A percentile compares a stretch with the other conserved stretches of the same genome.
Conservation (phyloP, 495 filamentous ascomycete species). For the Penicillium goetzii region DNA sequence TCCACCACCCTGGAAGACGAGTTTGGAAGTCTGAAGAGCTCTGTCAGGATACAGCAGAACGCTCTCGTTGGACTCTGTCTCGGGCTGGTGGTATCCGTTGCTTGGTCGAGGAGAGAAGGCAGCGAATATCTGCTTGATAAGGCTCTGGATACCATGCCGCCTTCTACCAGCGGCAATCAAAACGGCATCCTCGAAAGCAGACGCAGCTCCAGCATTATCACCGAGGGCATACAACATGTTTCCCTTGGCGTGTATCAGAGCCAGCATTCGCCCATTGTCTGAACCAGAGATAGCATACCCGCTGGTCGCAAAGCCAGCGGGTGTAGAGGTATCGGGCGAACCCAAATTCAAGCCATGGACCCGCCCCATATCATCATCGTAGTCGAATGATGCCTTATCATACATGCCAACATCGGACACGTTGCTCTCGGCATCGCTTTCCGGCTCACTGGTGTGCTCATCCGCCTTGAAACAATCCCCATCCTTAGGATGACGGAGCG, state of each 20-base stretch:
- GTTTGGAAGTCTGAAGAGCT: constrained; percentile 79
- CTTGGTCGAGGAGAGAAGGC: constrained; percentile 60
- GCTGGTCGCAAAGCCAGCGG: constrained; percentile 74
- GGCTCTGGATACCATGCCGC: constrained; percentile 70
- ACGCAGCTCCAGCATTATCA: constrained; percentile 79
- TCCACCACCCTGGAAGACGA: constrained; percentile 80
- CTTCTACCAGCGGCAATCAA: constrained; percentile 80
- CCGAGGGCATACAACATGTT: constrained; percentile 96
- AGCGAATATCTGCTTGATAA: constrained; percentile 80
- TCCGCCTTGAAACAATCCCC: constrained; percentile 52
- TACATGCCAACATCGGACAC: constrained; percentile 53
- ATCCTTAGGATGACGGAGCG: constrained; percentile 60
- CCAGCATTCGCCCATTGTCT: constrained; percentile 92
- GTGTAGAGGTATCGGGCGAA: constrained; percentile 32
- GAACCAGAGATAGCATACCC: constrained; percentile 83
- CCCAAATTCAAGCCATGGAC: constrained; percentile 29
- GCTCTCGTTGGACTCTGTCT: constrained; percentile 53
- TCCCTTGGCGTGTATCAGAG: constrained; percentile 92
- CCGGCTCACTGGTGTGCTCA: constrained; percentile 60
- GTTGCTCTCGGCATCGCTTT: constrained; percentile 57
- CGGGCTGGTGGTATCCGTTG: constrained; percentile 34
- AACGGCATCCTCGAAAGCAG: constrained; percentile 94
- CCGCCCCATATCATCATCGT: constrained; percentile 52
- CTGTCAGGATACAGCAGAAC: constrained; percentile 82
- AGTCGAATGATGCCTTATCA: constrained; percentile 62